phyloP scores from a whole-genome alignment of 164 flowering plant species.

The Tinospora cordifolia region DNA sequence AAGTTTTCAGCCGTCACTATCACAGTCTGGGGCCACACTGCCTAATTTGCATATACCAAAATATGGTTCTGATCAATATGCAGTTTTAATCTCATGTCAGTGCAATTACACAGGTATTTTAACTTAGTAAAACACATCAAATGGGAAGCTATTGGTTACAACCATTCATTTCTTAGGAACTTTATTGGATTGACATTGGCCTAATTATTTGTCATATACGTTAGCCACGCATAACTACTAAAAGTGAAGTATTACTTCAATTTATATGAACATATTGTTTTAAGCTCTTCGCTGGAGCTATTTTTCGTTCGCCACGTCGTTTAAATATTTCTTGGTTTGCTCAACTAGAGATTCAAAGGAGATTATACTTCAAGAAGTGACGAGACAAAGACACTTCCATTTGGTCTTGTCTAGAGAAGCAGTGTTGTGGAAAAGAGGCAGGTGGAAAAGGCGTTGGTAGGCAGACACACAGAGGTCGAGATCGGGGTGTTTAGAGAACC shows the following conservation, averaged over 20 bases:
- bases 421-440: no score
- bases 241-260: background rate
- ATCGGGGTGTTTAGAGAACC: no score
- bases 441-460: no score
- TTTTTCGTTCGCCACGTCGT: no score
- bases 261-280: background rate
- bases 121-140: background rate
- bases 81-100: conserved; percentile 81
- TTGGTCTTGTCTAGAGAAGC: no score
- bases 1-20: conserved; percentile 32
- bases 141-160: background rate
- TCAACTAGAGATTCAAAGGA: no score
- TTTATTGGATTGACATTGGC: background rate
- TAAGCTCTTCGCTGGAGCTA: background rate
- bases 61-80: conserved; percentile 47
- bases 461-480: no score
- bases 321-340: no score
- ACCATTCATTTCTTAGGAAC: background rate
- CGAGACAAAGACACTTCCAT: no score
- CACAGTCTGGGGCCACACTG: conserved; percentile 26
- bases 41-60: conserved; percentile 35
- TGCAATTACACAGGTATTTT: conserved; percentile 85
- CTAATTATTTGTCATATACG: background rate
- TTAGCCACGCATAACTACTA: background rate
- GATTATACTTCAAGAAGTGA: no score